phyloP scores from a whole-genome alignment of 2,329 filamentous ascomycete species.

The Polytolypa hystricis region DNA sequence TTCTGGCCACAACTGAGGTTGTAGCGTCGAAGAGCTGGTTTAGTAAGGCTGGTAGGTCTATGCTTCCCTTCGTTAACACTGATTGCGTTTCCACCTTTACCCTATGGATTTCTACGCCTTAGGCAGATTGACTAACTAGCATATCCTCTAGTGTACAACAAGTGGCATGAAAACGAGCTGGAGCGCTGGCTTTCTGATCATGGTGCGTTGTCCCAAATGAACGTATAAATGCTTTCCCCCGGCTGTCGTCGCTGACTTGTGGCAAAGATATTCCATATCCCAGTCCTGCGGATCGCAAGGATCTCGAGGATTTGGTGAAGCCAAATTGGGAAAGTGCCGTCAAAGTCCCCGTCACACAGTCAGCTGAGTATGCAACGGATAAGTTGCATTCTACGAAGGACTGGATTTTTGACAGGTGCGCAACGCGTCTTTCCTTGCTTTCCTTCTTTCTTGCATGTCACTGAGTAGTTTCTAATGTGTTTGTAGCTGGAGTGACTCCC shows the following conservation, averaged over 20 bases:
- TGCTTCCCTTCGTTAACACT: too few species aligned
- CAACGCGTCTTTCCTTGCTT: too few species aligned
- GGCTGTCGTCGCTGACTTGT: neutral
- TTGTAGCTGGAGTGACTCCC: slow-evolving; percentile 75
- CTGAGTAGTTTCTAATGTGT: slow-evolving; percentile 25
- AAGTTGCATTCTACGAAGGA: slow-evolving; percentile 65
- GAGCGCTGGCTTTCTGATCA: slow-evolving; percentile 94
- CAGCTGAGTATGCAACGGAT: slow-evolving; percentile 62
- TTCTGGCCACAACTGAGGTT: slow-evolving; percentile 56
- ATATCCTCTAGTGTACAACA: slow-evolving; percentile 69
- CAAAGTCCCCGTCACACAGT: slow-evolving; percentile 62
- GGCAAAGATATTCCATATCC: slow-evolving; percentile 65
- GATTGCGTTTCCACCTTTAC: too few species aligned
- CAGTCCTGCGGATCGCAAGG: slow-evolving; percentile 80
- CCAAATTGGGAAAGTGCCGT: slow-evolving; percentile 78
- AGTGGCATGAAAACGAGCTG: slow-evolving; percentile 96
- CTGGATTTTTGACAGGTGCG: slow-evolving; percentile 85
- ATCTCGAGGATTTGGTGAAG: slow-evolving; percentile 83
- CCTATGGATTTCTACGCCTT: too few species aligned
- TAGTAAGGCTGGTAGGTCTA: slow-evolving; percentile 62
- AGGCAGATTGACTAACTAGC: slow-evolving; percentile 5
- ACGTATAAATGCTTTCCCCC: neutral
- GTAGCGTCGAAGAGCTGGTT: slow-evolving; percentile 74
- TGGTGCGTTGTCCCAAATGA: slow-evolving; percentile 24
- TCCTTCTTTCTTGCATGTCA: slow-evolving; percentile 1